A percentile compares a stretch with the other conserved stretches of the same genome.
phyloP scores from a whole-genome alignment of 306 rosid species.

The Hippophae tibetana region DNA sequence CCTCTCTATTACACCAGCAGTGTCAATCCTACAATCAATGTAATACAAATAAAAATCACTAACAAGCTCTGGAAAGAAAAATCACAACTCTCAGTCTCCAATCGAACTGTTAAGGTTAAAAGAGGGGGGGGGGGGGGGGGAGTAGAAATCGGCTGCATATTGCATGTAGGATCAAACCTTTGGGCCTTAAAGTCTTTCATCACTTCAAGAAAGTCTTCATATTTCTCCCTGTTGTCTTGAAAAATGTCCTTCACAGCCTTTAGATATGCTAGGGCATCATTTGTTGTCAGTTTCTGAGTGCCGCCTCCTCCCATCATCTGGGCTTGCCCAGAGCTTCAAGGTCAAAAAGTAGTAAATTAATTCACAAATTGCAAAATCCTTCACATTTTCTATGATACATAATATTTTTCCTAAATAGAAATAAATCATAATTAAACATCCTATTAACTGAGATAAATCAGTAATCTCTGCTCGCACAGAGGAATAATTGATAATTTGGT shows the following conservation, averaged over 20 bases:
- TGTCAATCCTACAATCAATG: conserved; percentile 70
- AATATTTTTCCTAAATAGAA: conserved; percentile 1
- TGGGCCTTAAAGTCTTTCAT: conserved; percentile 98
- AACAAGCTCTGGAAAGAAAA: conserved; percentile 15
- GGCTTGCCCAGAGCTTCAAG: conserved; percentile 84
- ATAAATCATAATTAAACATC: conserved; percentile 13
- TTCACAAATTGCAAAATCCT: conserved; percentile 6
- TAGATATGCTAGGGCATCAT: conserved; percentile 83
- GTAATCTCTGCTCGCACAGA: too few relatives aligned
- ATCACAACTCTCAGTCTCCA: not conserved
- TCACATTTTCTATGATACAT: conserved; percentile 14
- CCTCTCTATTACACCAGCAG: conserved; percentile 85
- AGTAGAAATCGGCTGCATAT: not conserved
- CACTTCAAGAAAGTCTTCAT: conserved; percentile 92
- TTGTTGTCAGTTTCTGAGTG: conserved; percentile 79
- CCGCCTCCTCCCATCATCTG: conserved; percentile 55
- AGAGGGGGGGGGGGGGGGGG: not conserved
- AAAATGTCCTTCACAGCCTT: conserved; percentile 96
- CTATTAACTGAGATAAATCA: not conserved
- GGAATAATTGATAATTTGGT: too few relatives aligned
- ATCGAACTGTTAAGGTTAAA: not conserved
- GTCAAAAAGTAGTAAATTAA: conserved; percentile 16
- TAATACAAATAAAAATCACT: conserved; percentile 25
- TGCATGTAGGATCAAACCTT: conserved; percentile 42
- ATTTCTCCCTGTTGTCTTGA: conserved; percentile 84